Conservation (phyloP, 257 asterid species). For the Dorcoceras hygrometricum region DNA sequence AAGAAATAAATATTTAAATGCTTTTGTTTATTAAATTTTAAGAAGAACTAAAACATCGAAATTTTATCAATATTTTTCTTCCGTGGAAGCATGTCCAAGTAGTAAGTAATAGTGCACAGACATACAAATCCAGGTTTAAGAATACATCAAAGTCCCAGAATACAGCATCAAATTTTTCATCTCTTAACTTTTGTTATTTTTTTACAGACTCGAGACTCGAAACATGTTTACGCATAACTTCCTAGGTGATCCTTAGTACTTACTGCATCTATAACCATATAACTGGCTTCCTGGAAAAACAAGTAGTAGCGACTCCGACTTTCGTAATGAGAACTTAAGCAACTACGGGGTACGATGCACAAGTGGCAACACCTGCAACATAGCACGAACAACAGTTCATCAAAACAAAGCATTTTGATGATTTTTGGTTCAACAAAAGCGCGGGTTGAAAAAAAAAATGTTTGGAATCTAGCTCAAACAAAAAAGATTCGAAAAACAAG, state of each 20-base stretch:
- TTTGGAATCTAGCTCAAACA: background rate
- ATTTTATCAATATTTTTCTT: background rate
- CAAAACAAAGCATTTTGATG: background rate
- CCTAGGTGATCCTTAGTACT: slow-evolving; percentile 14
- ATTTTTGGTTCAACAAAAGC: background rate
- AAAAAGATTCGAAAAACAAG: background rate
- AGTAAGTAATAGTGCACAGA: slow-evolving; percentile 14
- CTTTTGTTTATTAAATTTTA: too few relatives aligned
- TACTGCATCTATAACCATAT: slow-evolving; percentile 23
- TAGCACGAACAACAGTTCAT: background rate
- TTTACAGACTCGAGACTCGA: slow-evolving; percentile 25
- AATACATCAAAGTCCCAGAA: slow-evolving; percentile 9
- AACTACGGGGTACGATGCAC: slow-evolving; percentile 71
- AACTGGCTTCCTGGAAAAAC: background rate
- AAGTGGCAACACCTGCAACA: slow-evolving; percentile 63
- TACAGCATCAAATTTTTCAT: slow-evolving; percentile 9
- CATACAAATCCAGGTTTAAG: slow-evolving; percentile 12
- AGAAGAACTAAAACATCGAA: too few relatives aligned
- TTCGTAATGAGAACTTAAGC: slow-evolving; percentile 29
- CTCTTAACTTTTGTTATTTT: too few relatives aligned
- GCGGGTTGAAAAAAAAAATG: too few relatives aligned
- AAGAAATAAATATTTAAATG: too few relatives aligned
- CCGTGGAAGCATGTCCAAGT: background rate
- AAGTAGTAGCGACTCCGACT: background rate
- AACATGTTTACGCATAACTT: slow-evolving; percentile 18